These are phyloP conservation scores for Alternaria alternata DNA, from an alignment of 2,329 filamentous ascomycete genomes.

Conservation along the genomic window DNA sequence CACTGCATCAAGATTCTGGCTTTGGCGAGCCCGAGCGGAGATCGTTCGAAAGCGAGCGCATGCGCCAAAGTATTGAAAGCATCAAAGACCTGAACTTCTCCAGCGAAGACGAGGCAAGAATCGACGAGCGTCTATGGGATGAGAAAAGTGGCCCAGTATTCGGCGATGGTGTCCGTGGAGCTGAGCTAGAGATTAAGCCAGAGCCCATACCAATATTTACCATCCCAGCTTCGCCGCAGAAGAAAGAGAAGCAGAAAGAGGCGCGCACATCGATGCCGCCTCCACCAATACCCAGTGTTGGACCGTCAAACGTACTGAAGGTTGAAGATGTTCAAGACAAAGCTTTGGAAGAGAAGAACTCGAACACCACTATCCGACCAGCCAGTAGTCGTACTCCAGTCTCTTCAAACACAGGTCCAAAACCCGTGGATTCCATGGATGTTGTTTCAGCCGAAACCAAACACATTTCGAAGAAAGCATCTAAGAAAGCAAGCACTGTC, in stretches of 20 bases:
- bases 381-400: conserved; percentile 34
- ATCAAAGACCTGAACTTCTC: conserved; percentile 24
- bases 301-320: conserved; percentile 18
- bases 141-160: conserved; percentile 30
- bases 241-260: conserved; percentile 8
- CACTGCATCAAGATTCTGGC: conserved; percentile 49
- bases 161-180: conserved; percentile 28
- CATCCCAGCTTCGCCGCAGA: conserved; percentile 1
- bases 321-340: conserved; percentile 29
- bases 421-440: conserved; percentile 20
- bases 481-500: background rate
- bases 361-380: conserved; percentile 44
- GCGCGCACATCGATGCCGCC: conserved; percentile 4
- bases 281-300: conserved; percentile 8
- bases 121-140: conserved; percentile 38
- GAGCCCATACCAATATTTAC: conserved; percentile 13
- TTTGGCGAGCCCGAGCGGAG: conserved; percentile 34
- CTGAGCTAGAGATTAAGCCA: conserved; percentile 23
- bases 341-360: conserved; percentile 40
- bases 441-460: conserved; percentile 1
- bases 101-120: conserved; percentile 27
- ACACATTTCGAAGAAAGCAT: background rate
- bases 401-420: conserved; percentile 29
- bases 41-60: conserved; percentile 35
- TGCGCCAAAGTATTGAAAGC: conserved; percentile 35